These are phyloP conservation scores for Boletellus emodensis DNA, from an alignment of 768 basidiomycete species.

Conservation along the genomic window DNA sequence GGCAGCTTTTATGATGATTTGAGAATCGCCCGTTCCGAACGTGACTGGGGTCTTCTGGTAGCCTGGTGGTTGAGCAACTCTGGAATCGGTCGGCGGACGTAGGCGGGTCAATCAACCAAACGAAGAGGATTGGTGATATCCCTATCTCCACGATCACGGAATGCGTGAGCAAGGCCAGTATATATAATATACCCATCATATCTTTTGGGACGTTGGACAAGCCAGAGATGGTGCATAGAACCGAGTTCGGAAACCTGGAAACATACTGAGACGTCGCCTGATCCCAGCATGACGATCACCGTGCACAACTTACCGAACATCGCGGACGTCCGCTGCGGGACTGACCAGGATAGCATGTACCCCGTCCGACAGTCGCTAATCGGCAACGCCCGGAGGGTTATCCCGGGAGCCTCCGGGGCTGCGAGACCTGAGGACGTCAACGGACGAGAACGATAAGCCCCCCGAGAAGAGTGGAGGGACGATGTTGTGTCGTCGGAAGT, in stretches of 20 bases:
- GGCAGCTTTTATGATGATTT: constrained; percentile 15
- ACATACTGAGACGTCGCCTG: not conserved
- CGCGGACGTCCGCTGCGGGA: not conserved
- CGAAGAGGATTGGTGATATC: not conserved
- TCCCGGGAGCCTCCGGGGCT: not conserved
- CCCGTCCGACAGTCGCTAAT: not conserved
- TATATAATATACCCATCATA: not conserved
- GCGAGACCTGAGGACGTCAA: not conserved
- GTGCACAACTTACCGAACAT: not conserved
- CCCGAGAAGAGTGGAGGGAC: too few relatives aligned
- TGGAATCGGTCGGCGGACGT: not conserved
- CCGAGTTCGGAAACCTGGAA: not conserved
- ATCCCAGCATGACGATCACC: not conserved
- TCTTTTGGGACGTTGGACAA: not conserved
- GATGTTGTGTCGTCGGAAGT: not conserved
- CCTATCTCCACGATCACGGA: not conserved
- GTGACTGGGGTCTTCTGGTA: not conserved
- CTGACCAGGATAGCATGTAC: not conserved
- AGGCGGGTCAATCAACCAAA: not conserved
- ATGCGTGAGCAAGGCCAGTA: not conserved
- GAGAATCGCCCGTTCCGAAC: constrained; percentile 3
- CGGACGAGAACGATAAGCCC: too few relatives aligned
- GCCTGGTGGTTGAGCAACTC: not conserved
- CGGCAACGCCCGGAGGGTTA: not conserved
- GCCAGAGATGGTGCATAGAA: not conserved